Evolutionary conservation across 2,329 filamentous ascomycete genomes (phyloP).

Genomic region (Zasmidium angulare): DNA sequence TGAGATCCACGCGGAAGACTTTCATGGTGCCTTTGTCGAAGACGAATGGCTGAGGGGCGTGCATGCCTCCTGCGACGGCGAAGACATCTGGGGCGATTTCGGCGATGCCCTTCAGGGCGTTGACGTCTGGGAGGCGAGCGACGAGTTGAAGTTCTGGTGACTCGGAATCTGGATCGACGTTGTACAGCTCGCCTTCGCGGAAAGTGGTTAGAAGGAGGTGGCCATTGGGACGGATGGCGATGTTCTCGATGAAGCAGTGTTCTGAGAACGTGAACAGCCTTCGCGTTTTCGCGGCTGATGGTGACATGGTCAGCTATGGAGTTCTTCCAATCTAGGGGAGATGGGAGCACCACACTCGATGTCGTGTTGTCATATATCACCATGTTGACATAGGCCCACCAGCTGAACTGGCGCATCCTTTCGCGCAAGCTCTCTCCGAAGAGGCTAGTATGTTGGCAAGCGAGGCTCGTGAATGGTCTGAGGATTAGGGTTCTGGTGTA

Average conservation of each 20-base stretch:
- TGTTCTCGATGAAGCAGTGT: slow-evolving; percentile 34
- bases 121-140: not conserved
- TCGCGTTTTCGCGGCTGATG: not conserved
- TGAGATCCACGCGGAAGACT: not conserved
- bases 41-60: slow-evolving; percentile 3
- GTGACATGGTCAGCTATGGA: not conserved
- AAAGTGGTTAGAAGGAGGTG: slow-evolving; percentile 11
- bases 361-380: not conserved
- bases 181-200: slow-evolving; percentile 6
- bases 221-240: slow-evolving; percentile 20
- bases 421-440: not conserved
- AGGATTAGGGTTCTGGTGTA: not conserved
- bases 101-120: slow-evolving; percentile 5
- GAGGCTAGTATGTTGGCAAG: not conserved
- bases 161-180: slow-evolving; percentile 1
- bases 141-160: not conserved
- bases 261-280: slow-evolving; percentile 3
- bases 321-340: not conserved
- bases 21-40: not conserved
- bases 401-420: not conserved
- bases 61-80: slow-evolving; percentile 2
- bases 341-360: not conserved
- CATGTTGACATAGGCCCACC: not conserved
- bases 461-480: not conserved
- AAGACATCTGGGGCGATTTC: slow-evolving; percentile 4